Base-by-base conservation (phyloP, 495 filamentous ascomycete species). In the Annulohypoxylon nitens region DNA sequence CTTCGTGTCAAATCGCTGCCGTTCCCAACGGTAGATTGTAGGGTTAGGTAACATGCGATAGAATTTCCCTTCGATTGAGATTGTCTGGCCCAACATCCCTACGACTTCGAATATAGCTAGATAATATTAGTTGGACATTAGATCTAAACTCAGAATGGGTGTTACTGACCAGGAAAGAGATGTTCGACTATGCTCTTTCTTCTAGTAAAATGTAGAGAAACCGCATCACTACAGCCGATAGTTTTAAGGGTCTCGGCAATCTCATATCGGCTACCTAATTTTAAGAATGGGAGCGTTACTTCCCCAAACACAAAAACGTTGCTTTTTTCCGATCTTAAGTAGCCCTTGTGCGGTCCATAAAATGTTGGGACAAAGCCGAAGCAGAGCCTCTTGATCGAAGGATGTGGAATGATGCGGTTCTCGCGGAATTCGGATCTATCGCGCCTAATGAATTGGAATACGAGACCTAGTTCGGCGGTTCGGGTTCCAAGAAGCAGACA, bases 41-140 rank as follows among this genome's bases (percentile, higher is more conserved):
- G 85, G 85, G 67, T 87, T 87, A 2, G 84, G 85, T 2, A 87
- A 75, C 76, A 83, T 82, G 9, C 83, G 80, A 61, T 82, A 86
- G 55, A 71, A 80, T 45, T 76, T 83, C 12, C 79, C 77, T 1
- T 73, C 69, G 25, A 85, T 80, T 18, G 84, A 82, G 8, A 85
- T 70, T 2, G 78, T 79, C n/a, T 82, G 81, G 57, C 82, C 81
- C 4, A 87, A 75, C 85, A 87, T 87, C 12, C 84, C 85, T 34
- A 87, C 71, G 9, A 87, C 72, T 65, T 87, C 85, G 41, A 87
- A 86, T 3, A 84, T 78, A 0, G 86, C 84, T 87, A 70, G 3
- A 43, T 1, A 18, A 43, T 16, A n/a, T 45, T 43, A 78, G 64
- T 36, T 64, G n/a, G 23, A 16, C 41, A 1, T 11, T 11, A 30